phyloP scores from a whole-genome alignment of 352 stramenopile species.

The Globisporangium paddicum region DNA sequence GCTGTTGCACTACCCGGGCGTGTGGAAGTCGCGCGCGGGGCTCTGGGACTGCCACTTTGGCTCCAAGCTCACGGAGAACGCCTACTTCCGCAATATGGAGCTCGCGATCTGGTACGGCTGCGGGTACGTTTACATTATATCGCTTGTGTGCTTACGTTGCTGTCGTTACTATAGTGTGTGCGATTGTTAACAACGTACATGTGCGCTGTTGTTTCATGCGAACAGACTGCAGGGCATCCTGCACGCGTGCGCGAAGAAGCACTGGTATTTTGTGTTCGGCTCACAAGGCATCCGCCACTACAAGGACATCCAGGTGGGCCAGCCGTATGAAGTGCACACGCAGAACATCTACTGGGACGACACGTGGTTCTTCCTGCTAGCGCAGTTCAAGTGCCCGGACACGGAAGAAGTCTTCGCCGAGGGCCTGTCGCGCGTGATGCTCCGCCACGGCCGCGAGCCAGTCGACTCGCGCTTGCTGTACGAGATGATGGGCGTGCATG shows the following conservation, averaged over 20 bases:
- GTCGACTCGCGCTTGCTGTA: conserved; percentile 50
- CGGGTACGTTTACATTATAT: conserved; percentile 26
- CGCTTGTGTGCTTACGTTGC: not conserved
- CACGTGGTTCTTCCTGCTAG: conserved; percentile 63
- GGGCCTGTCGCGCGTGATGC: conserved; percentile 53
- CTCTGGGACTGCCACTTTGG: conserved; percentile 54
- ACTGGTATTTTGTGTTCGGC: conserved; percentile 67
- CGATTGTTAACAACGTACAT: not conserved
- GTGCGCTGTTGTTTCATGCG: not conserved
- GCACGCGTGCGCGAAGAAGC: conserved; percentile 43
- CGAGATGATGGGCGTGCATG: conserved; percentile 45
- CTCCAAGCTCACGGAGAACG: conserved; percentile 50
- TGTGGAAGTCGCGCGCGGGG: conserved; percentile 55
- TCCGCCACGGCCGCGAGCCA: conserved; percentile 45
- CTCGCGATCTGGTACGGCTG: conserved; percentile 68
- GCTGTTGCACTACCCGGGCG: conserved; percentile 47
- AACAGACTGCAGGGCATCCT: conserved; percentile 45
- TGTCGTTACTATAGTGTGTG: not conserved
- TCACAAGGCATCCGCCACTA: conserved; percentile 65
- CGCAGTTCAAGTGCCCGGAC: conserved; percentile 65
- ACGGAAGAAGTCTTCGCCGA: conserved; percentile 59
- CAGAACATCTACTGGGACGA: conserved; percentile 71
- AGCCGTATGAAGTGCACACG: conserved; percentile 61
- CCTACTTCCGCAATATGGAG: conserved; percentile 73
- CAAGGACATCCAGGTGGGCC: conserved; percentile 45